Conservation (phyloP, 2,329 filamentous ascomycete species). For the Graphiopsis chlorocephala region DNA sequence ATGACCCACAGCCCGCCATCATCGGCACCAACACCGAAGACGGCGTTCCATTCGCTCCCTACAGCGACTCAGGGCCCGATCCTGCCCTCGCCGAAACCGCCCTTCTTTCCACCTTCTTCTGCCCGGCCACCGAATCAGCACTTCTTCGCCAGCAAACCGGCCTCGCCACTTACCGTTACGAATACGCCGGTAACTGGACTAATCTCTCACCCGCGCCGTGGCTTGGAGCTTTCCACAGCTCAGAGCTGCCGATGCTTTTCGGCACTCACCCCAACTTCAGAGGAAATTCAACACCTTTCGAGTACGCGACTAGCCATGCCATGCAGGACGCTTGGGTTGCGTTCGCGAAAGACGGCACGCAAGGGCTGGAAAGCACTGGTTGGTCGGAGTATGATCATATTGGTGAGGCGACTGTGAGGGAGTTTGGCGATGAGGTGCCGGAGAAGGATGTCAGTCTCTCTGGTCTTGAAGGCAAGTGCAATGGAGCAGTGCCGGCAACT, state of each 20-base stretch:
- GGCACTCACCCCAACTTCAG: slow-evolving; percentile 24
- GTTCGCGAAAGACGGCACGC: slow-evolving; percentile 22
- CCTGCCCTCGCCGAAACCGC: slow-evolving; percentile 15
- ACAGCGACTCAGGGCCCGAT: slow-evolving; percentile 19
- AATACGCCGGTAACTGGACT: slow-evolving; percentile 31
- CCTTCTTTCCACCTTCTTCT: slow-evolving; percentile 28
- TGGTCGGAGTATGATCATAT: slow-evolving; percentile 24
- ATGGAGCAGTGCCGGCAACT: slow-evolving; percentile 14
- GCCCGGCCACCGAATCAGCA: slow-evolving; percentile 19
- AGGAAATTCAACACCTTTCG: slow-evolving; percentile 20
- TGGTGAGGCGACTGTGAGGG: slow-evolving; percentile 23
- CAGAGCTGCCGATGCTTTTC: slow-evolving; percentile 31
- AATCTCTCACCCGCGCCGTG: slow-evolving; percentile 25
- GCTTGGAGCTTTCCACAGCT: slow-evolving; percentile 34
- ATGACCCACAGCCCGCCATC: slow-evolving; percentile 20
- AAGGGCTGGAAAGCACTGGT: slow-evolving; percentile 26
- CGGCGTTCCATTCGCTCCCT: slow-evolving; percentile 16
- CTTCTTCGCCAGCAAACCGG: slow-evolving; percentile 19
- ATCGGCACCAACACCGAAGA: slow-evolving; percentile 32
- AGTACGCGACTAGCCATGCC: slow-evolving; percentile 22
- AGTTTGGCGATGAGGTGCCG: slow-evolving; percentile 30
- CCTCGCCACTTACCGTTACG: slow-evolving; percentile 29
- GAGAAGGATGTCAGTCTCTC: slow-evolving; percentile 28
- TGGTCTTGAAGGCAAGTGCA: slow-evolving; percentile 25
- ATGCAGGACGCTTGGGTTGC: slow-evolving; percentile 27